Conservation (phyloP, 2,329 filamentous ascomycete species). For the Epichloe hybrida region DNA sequence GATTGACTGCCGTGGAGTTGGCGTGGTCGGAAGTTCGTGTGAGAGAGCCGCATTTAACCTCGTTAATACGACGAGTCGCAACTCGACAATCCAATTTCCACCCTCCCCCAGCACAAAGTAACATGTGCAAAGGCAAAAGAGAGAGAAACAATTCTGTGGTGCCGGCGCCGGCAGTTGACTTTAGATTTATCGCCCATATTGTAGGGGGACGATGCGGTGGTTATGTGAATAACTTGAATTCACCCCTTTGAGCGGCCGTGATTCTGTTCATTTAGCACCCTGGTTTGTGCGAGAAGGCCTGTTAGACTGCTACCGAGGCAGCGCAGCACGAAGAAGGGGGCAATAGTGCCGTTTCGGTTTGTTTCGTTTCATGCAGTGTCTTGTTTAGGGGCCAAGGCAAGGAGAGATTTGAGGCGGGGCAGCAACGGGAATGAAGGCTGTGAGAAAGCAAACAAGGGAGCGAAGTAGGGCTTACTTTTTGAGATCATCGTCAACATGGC, state of each 20-base stretch:
- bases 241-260: slow-evolving; percentile 3
- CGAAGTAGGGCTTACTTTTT: slow-evolving; percentile 23
- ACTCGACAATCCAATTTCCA: too few relatives aligned
- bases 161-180: neutral
- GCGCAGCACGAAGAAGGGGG: neutral
- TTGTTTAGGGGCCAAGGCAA: neutral
- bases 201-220: neutral
- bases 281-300: neutral
- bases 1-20: neutral
- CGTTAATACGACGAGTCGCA: neutral
- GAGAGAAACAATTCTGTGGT: neutral
- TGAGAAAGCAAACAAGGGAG: neutral
- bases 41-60: neutral
- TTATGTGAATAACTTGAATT: neutral
- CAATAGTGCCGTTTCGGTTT: neutral
- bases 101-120: too few relatives aligned
- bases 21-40: neutral
- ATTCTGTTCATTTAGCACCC: slow-evolving; percentile 7
- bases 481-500: slow-evolving; percentile 35
- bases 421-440: neutral
- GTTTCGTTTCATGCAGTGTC: neutral
- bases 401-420: neutral
- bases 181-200: neutral
- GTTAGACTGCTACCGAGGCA: slow-evolving; percentile 1
- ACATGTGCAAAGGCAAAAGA: neutral